Evolutionary conservation across 2,329 filamentous ascomycete genomes (phyloP), one percentile per base, ranked within the genome.

Genomic region (Metarhizium guizhouense): DNA sequence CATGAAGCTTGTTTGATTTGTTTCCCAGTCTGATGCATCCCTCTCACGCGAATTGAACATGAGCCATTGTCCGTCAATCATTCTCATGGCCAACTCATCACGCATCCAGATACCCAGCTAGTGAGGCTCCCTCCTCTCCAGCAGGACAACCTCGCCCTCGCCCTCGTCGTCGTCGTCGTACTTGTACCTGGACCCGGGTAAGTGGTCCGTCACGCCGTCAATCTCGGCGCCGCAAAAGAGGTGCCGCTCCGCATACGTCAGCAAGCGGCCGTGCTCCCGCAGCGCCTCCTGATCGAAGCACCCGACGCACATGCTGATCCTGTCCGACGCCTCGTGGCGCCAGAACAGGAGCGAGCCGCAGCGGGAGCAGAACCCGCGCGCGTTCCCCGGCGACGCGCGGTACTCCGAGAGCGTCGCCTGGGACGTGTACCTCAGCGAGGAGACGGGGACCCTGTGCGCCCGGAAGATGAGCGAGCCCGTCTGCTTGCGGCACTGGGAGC

Each of bases 401-500:
- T 72, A 81, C 14, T 67, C 66, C 47, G 67, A 65, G 7, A 76
- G 68, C 2, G 70, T 68, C 30, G 67, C 57, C 14, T 58, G 55
- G 30, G 66, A 16, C 45, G 51, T 52, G n/a, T 52, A 50, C n/a
- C 34, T 29, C 64, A 3, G 64, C 64, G 68, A 64, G 3, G 58
- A 64, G 54, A 62, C 49, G 4, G 70, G 70, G 0, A 78, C 61
- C 5, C 55, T 62, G 61, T 80, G 72, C 51, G 70, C 65, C 55
- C 69, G 65, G 58, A 73, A 69, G 61, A 79, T 65, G 54, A 82
- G 70, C 4, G 72, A 64, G 53, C 78, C 78, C 7, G 76, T 76
- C 57, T 75, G 72, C 56, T 77, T 77, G 62, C 79, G 77, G 65
- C 78, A 81, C 63, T 81, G 78, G 6, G 75, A 76, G 68, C 79